phyloP scores from a whole-genome alignment of 208 protist genomes.

The Blechomonas ayalai region DNA sequence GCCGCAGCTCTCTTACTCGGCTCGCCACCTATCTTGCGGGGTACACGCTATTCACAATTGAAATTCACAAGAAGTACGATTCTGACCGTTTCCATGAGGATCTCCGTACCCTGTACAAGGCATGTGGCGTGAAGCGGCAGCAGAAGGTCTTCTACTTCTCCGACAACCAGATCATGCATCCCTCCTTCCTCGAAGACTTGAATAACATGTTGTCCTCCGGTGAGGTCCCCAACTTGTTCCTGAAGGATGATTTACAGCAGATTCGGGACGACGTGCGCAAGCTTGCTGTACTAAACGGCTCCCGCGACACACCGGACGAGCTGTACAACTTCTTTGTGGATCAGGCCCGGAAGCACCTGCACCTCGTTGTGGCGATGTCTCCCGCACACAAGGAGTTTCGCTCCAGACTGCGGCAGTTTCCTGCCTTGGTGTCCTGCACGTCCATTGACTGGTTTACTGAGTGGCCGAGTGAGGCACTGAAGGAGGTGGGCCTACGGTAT shows the following conservation, averaged over 20 bases:
- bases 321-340: conserved; percentile 97
- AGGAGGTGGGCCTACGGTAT: conserved; percentile 89
- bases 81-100: conserved; percentile 96
- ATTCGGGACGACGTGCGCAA: conserved; percentile 91
- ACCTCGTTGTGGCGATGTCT: conserved; percentile 97
- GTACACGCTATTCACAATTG: conserved; percentile 94
- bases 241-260: conserved; percentile 91
- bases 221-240: conserved; percentile 97
- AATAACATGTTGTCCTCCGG: conserved; percentile 97
- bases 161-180: conserved; percentile 96
- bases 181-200: conserved; percentile 96
- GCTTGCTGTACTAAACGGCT: conserved; percentile 82
- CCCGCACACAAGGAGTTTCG: conserved; percentile 95
- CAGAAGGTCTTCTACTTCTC: conserved; percentile 97
- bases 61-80: conserved; percentile 95
- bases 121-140: conserved; percentile 91
- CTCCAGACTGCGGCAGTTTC: conserved; percentile 96
- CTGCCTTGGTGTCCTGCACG: conserved; percentile 96
- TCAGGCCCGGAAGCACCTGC: conserved; percentile 90
- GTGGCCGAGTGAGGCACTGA: conserved; percentile 97
- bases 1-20: conserved; percentile 93
- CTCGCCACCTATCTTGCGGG: conserved; percentile 95
- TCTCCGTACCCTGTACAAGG: conserved; percentile 94
- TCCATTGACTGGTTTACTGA: conserved; percentile 98
- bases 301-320: conserved; percentile 87